Percentiles rank a stretch among this genome's conserved stretches.
Conservation (phyloP, 495 filamentous ascomycete genomes). For the Mytilinidion resinicola region DNA sequence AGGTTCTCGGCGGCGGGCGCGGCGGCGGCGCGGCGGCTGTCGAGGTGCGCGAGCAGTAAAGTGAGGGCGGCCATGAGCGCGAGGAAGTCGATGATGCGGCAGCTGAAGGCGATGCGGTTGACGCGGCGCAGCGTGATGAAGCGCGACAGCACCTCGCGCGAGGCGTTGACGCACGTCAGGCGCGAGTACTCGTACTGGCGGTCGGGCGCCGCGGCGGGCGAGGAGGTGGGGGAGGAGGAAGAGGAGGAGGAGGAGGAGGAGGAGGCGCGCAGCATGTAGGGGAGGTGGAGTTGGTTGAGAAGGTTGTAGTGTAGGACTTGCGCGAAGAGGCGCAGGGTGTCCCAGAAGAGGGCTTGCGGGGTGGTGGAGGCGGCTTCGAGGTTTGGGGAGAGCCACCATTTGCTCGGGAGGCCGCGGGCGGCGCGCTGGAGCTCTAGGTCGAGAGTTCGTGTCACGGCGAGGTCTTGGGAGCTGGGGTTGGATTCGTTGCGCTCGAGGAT, state of each 20-base stretch:
- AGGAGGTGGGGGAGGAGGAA: too few relatives aligned
- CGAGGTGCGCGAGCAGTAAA: slow-evolving; percentile 34
- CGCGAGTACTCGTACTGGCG: slow-evolving; percentile 34
- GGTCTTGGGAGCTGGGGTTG: slow-evolving; percentile 5
- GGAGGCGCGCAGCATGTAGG: slow-evolving; percentile 14
- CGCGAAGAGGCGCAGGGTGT: slow-evolving; percentile 27
- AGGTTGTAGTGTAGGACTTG: slow-evolving; percentile 15
- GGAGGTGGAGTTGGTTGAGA: slow-evolving; percentile 10
- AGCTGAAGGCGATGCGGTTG: slow-evolving; percentile 26
- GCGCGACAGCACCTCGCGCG: slow-evolving; percentile 36
- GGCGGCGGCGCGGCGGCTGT: slow-evolving; percentile 3
- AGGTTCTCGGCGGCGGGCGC: slow-evolving; percentile 22
- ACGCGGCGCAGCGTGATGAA: slow-evolving; percentile 36
- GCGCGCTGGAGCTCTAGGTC: slow-evolving; percentile 33
- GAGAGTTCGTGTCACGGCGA: slow-evolving; percentile 1
- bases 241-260: too few relatives aligned
- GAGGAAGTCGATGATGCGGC: slow-evolving; percentile 39
- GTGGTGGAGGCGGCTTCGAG: slow-evolving; percentile 23
- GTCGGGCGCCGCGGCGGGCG: too few relatives aligned
- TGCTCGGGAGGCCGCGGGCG: slow-evolving; percentile 11
- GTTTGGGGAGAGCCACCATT: slow-evolving; percentile 26
- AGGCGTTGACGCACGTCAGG: slow-evolving; percentile 36
- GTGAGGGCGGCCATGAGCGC: slow-evolving; percentile 36
- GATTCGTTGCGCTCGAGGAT: slow-evolving; percentile 17
- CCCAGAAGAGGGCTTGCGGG: slow-evolving; percentile 12